A percentile compares a stretch with the other conserved stretches of the same genome.
These are phyloP conservation scores for Aspergillus vadensis DNA, from an alignment of 2,329 filamentous ascomycete genomes.

Conservation along the genomic window DNA sequence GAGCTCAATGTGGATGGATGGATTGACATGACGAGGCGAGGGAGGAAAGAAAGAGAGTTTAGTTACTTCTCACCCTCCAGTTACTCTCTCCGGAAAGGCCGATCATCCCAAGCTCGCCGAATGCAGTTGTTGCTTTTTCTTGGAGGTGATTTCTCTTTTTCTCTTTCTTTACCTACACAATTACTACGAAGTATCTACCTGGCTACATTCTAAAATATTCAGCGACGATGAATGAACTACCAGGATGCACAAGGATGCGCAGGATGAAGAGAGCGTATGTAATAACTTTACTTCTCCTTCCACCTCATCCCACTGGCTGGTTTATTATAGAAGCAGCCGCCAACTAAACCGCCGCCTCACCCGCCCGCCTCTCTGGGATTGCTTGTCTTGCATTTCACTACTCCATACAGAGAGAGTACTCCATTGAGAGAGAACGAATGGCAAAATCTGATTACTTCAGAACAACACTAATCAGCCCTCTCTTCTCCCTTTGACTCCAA, in stretches of 20 bases:
- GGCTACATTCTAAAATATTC: no score
- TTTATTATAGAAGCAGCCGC: conserved; percentile 1
- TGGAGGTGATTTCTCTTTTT: no score
- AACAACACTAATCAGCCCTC: no score
- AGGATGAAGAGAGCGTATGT: not conserved
- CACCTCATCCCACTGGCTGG: not conserved
- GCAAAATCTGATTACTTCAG: no score
- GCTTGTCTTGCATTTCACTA: not conserved
- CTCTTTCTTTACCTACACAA: not conserved
- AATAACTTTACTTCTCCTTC: conserved; percentile 1
- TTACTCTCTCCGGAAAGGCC: conserved; percentile 2
- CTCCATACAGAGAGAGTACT: not conserved
- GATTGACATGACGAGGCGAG: not conserved
- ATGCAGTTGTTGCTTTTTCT: not conserved
- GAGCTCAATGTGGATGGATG: not conserved
- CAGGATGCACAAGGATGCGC: not conserved
- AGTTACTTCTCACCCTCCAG: not conserved
- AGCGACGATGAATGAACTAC: not conserved
- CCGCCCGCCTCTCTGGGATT: not conserved
- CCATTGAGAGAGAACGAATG: no score
- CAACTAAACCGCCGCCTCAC: not conserved
- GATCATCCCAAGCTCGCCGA: conserved; percentile 3
- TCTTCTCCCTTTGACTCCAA: not conserved
- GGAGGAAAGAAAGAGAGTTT: not conserved
- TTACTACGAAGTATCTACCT: not conserved